These are phyloP conservation scores for Pharnaceum exiguum DNA, from an alignment of 148 eudicot genomes.

Conservation along the genomic window DNA sequence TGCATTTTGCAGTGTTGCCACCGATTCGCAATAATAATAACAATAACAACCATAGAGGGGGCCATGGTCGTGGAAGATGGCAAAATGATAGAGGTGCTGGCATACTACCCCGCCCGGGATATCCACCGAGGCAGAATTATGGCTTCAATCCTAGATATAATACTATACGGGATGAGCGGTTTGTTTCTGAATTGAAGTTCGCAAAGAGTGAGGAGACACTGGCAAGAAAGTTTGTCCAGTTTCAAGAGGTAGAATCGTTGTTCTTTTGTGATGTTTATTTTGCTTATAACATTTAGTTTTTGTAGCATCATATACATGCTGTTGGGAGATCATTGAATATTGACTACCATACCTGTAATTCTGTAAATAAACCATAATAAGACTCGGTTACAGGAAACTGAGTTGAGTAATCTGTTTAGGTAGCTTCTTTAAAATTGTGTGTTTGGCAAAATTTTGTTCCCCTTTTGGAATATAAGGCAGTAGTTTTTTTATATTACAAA, in stretches of 20 bases:
- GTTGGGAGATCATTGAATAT: background rate
- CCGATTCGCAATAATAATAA: slow-evolving; percentile 50
- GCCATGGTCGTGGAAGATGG: slow-evolving; percentile 90
- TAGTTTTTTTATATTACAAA: background rate
- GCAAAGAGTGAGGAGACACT: slow-evolving; percentile 90
- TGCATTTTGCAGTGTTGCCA: slow-evolving; percentile 60
- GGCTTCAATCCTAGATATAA: slow-evolving; percentile 44
- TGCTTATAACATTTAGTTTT: background rate
- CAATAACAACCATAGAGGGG: slow-evolving; percentile 62
- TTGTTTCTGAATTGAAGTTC: slow-evolving; percentile 90
- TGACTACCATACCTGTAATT: background rate
- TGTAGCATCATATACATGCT: background rate
- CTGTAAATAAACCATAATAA: background rate
- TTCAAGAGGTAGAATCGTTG: slow-evolving; percentile 68
- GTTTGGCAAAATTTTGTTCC: background rate
- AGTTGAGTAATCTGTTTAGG: slow-evolving; percentile 1
- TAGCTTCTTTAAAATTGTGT: background rate
- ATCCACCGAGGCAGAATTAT: slow-evolving; percentile 60
- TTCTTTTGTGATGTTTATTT: background rate
- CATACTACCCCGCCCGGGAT: slow-evolving; percentile 90
- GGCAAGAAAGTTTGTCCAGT: slow-evolving; percentile 56
- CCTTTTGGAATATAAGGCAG: background rate
- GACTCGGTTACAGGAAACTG: background rate
- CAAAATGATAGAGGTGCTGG: slow-evolving; percentile 96
- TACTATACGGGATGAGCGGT: slow-evolving; percentile 81